These are phyloP conservation scores for Aureobasidium uvarum DNA, from an alignment of 2,329 filamentous ascomycete species.

Conservation along the genomic window DNA sequence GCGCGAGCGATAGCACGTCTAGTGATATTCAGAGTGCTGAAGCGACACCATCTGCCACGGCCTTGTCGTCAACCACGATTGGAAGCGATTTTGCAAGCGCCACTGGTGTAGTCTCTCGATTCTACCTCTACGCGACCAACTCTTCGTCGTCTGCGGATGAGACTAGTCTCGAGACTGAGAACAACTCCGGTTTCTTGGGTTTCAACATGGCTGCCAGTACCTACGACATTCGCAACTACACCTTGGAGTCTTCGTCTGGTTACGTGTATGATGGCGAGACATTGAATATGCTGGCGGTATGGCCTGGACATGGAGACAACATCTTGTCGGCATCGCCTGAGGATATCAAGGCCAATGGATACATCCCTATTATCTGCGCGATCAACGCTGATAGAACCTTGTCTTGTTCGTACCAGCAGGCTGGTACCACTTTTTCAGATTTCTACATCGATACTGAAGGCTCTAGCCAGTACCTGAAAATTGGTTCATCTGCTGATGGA, in stretches of 20 bases:
- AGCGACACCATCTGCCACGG: not conserved
- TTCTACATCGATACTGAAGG: slow-evolving; percentile 11
- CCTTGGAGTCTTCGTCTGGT: slow-evolving; percentile 9
- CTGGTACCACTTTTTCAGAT: not conserved
- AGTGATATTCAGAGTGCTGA: not conserved
- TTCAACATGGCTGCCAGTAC: slow-evolving; percentile 19
- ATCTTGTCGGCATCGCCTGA: slow-evolving; percentile 4
- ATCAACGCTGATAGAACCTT: slow-evolving; percentile 6
- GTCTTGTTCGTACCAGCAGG: slow-evolving; percentile 15
- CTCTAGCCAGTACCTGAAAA: slow-evolving; percentile 16
- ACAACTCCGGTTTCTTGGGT: not conserved
- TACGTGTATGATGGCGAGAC: slow-evolving; percentile 15
- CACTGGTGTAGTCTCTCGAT: not conserved
- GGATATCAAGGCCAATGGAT: not conserved
- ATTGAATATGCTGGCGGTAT: slow-evolving; percentile 2
- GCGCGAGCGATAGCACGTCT: not conserved
- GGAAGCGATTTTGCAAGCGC: not conserved
- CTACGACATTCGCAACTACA: slow-evolving; percentile 10
- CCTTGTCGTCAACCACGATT: not conserved
- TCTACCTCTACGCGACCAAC: slow-evolving; percentile 20
- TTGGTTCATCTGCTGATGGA: not conserved
- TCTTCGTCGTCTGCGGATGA: slow-evolving; percentile 22
- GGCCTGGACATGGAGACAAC: slow-evolving; percentile 16
- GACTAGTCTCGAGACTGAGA: slow-evolving; percentile 16
- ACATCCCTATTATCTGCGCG: not conserved